Base-by-base conservation (phyloP, 2,329 filamentous ascomycete species). In the Herpomyces periplanetae region DNA sequence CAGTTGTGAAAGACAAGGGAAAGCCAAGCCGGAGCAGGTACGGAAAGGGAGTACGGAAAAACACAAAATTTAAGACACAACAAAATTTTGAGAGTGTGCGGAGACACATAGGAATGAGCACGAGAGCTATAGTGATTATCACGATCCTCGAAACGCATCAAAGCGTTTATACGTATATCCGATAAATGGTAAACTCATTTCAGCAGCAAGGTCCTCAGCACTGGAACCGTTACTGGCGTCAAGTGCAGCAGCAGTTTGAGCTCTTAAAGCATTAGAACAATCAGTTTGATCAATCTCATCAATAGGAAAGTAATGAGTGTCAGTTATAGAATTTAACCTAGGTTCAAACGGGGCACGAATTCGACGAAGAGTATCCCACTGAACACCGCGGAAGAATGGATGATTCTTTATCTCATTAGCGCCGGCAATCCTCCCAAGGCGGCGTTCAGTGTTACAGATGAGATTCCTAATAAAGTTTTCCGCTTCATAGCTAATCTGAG, bases 91-190 rank as follows among this genome's bases (percentile, higher is more conserved):
- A n/a, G n/a, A n/a, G n/a, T n/a, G n/a, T n/a, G n/a, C n/a, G n/a
- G n/a, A n/a, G n/a, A n/a, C n/a, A n/a, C n/a, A n/a, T n/a, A n/a
- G n/a, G n/a, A n/a, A n/a, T n/a, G n/a, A n/a, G n/a, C n/a, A n/a
- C n/a, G n/a, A n/a, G n/a, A n/a, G n/a, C n/a, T n/a, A n/a, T n/a
- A n/a, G n/a, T 24, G 33, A 13, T 33, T 34, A 19, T 8, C 10
- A 39, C 14, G 34, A 30, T 17, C 38, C 37, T 17, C 41, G 30
- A 41, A 59, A 58, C 22, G 51, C 56, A 38, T 60, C 58, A 40
- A 96, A 96, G 25, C 80, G 66, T 55, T 91, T 96, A 48, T 88
- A 96, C 5, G 80, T 85, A 40, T 87, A 85, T 13, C 69, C 69
- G 31, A 85, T 80, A 37, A 87, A 96, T 3, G 80, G 80, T 41